Base-by-base conservation (phyloP, 2,329 filamentous ascomycete species). In the Bipolaris cookei region DNA sequence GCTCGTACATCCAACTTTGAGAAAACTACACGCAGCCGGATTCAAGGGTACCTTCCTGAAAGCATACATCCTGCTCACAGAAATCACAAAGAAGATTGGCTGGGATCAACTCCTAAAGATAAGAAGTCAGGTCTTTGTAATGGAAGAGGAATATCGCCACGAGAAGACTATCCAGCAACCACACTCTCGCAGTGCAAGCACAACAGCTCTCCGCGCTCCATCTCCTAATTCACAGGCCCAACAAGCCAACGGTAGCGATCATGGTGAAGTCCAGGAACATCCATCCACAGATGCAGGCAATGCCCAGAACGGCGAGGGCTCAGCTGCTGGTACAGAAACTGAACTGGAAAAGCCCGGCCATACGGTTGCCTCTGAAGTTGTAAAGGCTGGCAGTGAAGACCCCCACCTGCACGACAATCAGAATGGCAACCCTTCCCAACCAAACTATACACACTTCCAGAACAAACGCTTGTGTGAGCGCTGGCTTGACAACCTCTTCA, bases 401-500 rank as follows among this genome's bases (percentile, higher is more conserved):
- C 61, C 63, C 13, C 65, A 69, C 51, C 50, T 53, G 52, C 58
- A 67, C 52, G 56, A 63, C 32, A 59, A 47, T 44, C 56, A 58
- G 5, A 88, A 89, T n/a, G 37, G 49, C 46, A 63, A 67, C 53
- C 51, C 68, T 20, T 63, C 64, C 23, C 18, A 88, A 91, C 67
- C 85, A 88, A 84, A 90, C 65, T 90, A 96, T 66, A 93, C 92
- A 6, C 91, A 94, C 67, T 92, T 99, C 73, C 95, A 96, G 75
- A 97, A 97, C 78, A 99, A 99, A 80, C 89, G 95, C 0, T 86
- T 99, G 1, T 99, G 95, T 72, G 95, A 99, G 78, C 88, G 95
- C 66, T 99, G 95, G 95, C 85, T 99, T 2, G 95, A 99, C 78
- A 98, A 96, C 70, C 84, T 99, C 20, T 99, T 99, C 81, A 99